Base-by-base conservation (phyloP, 257 asterid species). In the Datura wrightii region DNA sequence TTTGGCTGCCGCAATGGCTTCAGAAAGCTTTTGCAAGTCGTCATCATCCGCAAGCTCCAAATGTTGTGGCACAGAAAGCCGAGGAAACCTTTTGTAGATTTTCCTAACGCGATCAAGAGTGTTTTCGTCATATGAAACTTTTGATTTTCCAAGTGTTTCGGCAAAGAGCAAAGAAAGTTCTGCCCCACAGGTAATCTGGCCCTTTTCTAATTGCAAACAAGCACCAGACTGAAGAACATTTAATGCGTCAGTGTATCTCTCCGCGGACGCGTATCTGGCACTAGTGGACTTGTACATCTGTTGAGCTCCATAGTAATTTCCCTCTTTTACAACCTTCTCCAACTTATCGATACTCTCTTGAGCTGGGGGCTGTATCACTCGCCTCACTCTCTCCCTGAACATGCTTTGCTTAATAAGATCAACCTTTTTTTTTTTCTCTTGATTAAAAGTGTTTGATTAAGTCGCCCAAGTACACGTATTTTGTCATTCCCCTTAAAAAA, bases 231-330 rank as follows among this genome's bases (percentile, higher is more conserved):
- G 93, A 80, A 94, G 96, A 89, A 96, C 85, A 88, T 94, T 92
- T 87, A 97, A 87, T 55, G 98, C 98, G 37, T 97, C 99, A 13
- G 86, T 62, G 86, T 85, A 91, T 90, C 99, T 93, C 70, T 89
- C 90, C 0, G 88, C 92, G 58, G 94, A 66, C 31, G 88, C 85
- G 62, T 97, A 95, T 88, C 99, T 95, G 54, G 97, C 95, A 88
- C 98, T 92, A 80, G 90, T 83, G 80, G 99, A 94, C 85, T 97
- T 97, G 50, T 95, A 93, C 98, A 97, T 93, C 90, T 97, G 99
- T 85, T 94, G 99, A 86, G 99, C 99, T 79, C 98, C 99, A 89
- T 97, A 95, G 90, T 86, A 91, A 91, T 97, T 92, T 82, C 98
- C 98, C 41, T 92, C 97, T 72, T 92, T 92, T 1, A 91, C 93